Base-by-base conservation (phyloP, 2,329 filamentous ascomycete genomes). In the Tricladium varicosporioides region DNA sequence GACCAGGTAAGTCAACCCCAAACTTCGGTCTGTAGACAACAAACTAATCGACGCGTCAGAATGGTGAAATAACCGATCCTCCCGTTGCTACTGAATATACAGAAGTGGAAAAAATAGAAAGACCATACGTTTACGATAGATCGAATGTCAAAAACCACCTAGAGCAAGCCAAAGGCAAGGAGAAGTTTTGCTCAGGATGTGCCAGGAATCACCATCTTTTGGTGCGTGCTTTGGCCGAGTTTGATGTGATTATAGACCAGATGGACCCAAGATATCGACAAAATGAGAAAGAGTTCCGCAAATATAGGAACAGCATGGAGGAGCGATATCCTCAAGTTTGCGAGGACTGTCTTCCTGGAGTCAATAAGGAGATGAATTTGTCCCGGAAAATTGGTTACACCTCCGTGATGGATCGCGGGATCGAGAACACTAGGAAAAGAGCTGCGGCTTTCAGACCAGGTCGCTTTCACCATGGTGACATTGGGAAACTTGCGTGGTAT, bases 271-370 rank as follows among this genome's bases (percentile, higher is more conserved):
- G 88, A 52, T 91, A 92, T 70, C 56, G 56, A 22, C 51, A 84
- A 59, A 86, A 87, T 61, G 87, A 92, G 70, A 80, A 79, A 54
- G 81, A 82, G 49, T 88, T 89, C 65, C 87, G 86, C 62, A 78
- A 80, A 36, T 96, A 89, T 71, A 86, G 87, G 60, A 80, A 78
- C 60, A 80, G 86, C 51, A 78, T 97, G 15, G 92, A 97, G 74
- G 79, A 84, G 66, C 83, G 88, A 50, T 97, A 97, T 69, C 94
- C 94, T 0, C 91, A 94, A 69, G 87, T 96, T 57, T 99, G 94
- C 75, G 81, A 81, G 60, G 78, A 84, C 47, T 99, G 94, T 72
- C 88, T 89, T 61, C 88, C 86, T 5, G 83, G 78, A 59, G 92
- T 93, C 18, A 83, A 87, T 60, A 76, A 81, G 36, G 82, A 85